phyloP scores from a whole-genome alignment of 805 yeast species.

The Wickerhamomyces queroliae region DNA sequence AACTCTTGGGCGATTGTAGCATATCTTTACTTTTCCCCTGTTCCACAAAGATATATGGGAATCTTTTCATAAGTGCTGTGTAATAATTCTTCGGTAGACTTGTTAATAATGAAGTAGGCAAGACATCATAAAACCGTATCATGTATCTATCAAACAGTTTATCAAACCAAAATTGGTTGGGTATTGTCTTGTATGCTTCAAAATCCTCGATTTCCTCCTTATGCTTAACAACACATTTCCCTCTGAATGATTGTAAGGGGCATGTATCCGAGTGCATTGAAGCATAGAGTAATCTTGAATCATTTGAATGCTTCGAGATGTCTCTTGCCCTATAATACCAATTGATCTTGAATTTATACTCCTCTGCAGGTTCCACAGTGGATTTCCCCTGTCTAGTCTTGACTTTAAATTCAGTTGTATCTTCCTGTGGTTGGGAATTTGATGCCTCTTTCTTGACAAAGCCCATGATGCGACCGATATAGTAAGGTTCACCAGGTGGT shows the following conservation, averaged over 20 bases:
- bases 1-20: constrained; percentile 56
- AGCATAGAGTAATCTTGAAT: constrained; percentile 73
- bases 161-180: constrained; percentile 80
- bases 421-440: constrained; percentile 1
- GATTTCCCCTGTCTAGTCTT: constrained; percentile 8
- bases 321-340: constrained; percentile 93
- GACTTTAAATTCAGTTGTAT: constrained; percentile 15
- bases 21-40: constrained; percentile 57
- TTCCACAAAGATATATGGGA: constrained; percentile 73
- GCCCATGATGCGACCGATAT: constrained; percentile 79
- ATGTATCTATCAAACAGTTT: constrained; percentile 83
- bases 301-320: constrained; percentile 58
- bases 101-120: constrained; percentile 54
- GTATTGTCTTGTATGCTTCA: constrained; percentile 46
- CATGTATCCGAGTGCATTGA: constrained; percentile 84
- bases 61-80: constrained; percentile 58
- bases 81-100: constrained; percentile 57
- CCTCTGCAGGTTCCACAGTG: constrained; percentile 39
- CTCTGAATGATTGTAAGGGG: constrained; percentile 70
- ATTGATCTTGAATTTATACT: constrained; percentile 63
- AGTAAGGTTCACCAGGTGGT: constrained; percentile 93
- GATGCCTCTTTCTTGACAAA: constrained; percentile 38
- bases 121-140: constrained; percentile 72
- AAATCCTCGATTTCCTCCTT: constrained; percentile 51
- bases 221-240: constrained; percentile 66